Percentiles rank a stretch among this genome's conserved stretches.
phyloP scores from a whole-genome alignment of 306 rosid species.

The Acacia melanoxylon region DNA sequence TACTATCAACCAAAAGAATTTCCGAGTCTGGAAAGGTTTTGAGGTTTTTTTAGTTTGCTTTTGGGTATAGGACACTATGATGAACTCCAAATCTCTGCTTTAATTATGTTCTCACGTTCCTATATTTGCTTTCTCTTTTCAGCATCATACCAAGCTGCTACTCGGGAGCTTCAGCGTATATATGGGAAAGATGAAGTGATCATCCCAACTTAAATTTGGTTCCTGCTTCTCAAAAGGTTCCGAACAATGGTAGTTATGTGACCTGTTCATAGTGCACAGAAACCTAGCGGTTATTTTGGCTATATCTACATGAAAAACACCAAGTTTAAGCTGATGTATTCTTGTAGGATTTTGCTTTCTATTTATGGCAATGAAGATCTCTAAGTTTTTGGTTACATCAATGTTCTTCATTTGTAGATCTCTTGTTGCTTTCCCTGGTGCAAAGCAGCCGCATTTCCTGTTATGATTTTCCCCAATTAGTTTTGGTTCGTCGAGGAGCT shows the following conservation, averaged over 20 bases:
- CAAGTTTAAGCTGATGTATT: conserved; percentile 39
- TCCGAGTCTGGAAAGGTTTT: conserved; percentile 83
- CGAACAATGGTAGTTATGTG: conserved; percentile 42
- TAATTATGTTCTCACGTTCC: neutral
- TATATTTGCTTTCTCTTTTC: conserved; percentile 26
- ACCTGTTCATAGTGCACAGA: conserved; percentile 44
- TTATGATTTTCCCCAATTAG: neutral
- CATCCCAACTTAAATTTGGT: conserved; percentile 57
- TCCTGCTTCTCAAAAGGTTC: conserved; percentile 27
- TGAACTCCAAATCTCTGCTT: conserved; percentile 15
- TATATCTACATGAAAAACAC: conserved; percentile 25
- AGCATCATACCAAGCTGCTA: conserved; percentile 96
- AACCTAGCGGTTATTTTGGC: conserved; percentile 37
- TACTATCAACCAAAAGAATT: conserved; percentile 78
- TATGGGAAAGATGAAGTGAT: conserved; percentile 80
- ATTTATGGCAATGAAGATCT: conserved; percentile 33
- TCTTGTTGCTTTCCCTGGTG: neutral
- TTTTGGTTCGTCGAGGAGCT: neutral
- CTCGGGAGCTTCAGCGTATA: conserved; percentile 95
- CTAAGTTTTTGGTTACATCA: conserved; percentile 17
- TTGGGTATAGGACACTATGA: conserved; percentile 1
- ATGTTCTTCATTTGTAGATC: conserved; percentile 22
- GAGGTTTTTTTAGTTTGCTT: conserved; percentile 26
- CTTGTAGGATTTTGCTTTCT: conserved; percentile 38
- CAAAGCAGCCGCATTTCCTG: neutral